phyloP scores from a whole-genome alignment of 2,329 filamentous ascomycete species.

The Colletotrichum tamarilloi region DNA sequence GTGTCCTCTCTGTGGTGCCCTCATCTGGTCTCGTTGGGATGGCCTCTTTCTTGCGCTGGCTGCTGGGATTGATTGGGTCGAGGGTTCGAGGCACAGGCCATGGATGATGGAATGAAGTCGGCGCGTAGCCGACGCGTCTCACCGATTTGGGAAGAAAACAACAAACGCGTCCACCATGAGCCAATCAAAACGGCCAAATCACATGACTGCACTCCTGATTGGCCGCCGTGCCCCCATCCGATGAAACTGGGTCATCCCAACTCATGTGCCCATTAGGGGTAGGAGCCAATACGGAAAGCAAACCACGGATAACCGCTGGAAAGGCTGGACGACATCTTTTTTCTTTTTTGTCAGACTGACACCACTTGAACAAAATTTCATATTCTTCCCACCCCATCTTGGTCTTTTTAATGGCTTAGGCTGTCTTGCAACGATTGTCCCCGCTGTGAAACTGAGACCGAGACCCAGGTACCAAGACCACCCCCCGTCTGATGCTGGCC shows the following conservation, averaged over 20 bases:
- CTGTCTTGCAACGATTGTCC: conserved; percentile 31
- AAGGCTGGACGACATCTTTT: conserved; percentile 12
- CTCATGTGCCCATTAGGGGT: not conserved
- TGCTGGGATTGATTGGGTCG: conserved; percentile 23
- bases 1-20: conserved; percentile 2
- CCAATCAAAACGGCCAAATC: conserved; percentile 17
- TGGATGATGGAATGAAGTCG: conserved; percentile 31
- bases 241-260: conserved; percentile 24
- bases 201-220: not conserved
- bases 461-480: conserved; percentile 13
- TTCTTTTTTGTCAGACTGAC: conserved; percentile 13
- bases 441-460: conserved; percentile 25
- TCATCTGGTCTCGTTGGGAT: conserved; percentile 9
- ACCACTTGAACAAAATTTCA: not conserved
- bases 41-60: conserved; percentile 20
- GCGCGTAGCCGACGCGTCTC: conserved; percentile 27
- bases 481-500: conserved; percentile 17
- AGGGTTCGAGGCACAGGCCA: conserved; percentile 12
- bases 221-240: conserved; percentile 4
- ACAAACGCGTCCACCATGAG: conserved; percentile 22
- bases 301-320: conserved; percentile 30
- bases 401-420: conserved; percentile 1
- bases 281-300: not conserved
- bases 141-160: conserved; percentile 23
- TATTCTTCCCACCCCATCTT: not conserved